Percentiles rank a stretch among this genome's conserved stretches.
Conservation (phyloP, 2,329 filamentous ascomycete genomes). For the Xylariaceae sp. region DNA sequence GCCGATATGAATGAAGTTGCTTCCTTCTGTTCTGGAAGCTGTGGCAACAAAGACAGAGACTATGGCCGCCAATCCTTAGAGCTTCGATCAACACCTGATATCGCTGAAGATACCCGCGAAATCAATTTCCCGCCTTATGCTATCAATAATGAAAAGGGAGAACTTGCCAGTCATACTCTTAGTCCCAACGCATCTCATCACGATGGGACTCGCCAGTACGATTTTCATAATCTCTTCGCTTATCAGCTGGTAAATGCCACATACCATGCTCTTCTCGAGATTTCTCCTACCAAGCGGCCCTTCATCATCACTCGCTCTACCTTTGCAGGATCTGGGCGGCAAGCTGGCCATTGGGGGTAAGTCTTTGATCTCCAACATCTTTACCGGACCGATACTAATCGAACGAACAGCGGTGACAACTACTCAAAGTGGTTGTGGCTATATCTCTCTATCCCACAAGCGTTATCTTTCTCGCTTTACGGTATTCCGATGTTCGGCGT, state of each 20-base stretch:
- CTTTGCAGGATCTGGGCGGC: conserved; percentile 71
- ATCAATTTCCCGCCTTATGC: conserved; percentile 72
- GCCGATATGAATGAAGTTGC: conserved; percentile 57
- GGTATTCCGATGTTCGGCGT: conserved; percentile 75
- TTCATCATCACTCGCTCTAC: conserved; percentile 83
- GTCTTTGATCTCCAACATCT: conserved; percentile 2
- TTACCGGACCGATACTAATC: conserved; percentile 2
- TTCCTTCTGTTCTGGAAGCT: conserved; percentile 68
- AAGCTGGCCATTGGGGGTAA: conserved; percentile 71
- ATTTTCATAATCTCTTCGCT: conserved; percentile 77
- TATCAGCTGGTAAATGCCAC: conserved; percentile 74
- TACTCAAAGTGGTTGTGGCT: conserved; percentile 67
- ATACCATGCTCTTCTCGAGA: conserved; percentile 62
- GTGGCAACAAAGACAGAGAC: conserved; percentile 56
- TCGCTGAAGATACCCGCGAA: conserved; percentile 43
- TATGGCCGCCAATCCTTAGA: conserved; percentile 11
- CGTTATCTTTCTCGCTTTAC: conserved; percentile 69
- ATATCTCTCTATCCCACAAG: conserved; percentile 74
- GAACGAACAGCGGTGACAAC: conserved; percentile 59
- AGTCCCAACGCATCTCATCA: conserved; percentile 74
- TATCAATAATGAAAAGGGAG: conserved; percentile 69
- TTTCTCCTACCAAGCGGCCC: conserved; percentile 66
- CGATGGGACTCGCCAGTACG: conserved; percentile 71
- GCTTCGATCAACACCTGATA: neutral
- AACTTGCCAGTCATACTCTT: conserved; percentile 68